Base-by-base conservation (phyloP, 306 rosid genomes). In the Calophaca sinica region DNA sequence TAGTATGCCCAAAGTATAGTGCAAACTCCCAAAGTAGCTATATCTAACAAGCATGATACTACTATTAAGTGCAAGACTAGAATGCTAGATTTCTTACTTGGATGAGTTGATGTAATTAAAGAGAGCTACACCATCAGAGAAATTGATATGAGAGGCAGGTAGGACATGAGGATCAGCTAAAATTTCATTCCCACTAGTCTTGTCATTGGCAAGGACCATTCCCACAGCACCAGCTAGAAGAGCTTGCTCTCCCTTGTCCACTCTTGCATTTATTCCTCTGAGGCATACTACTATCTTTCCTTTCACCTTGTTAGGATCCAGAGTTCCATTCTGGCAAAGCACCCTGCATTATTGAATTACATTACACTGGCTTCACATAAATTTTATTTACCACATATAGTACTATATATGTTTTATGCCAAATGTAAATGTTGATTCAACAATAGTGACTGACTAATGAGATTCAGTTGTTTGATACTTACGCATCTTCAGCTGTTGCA, bases 141-240 rank as follows among this genome's bases (percentile, higher is more conserved):
- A 91, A 66, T 80, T 91, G 83, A 91, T 79, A 14, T 94, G 98
- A 45, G 94, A 79, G 31, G 93, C 97, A 41, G 97, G 93, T 66
- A 94, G 98, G 29, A 94, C 53, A 79, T 94, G 98, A 60, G 98
- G 90, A 74, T 94, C 97, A n/a, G 98, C 90, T 31, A 90, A 39
- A 7, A 94, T 72, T 73, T 91, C 98, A 57, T 94, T 94, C 46
- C 91, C 96, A 9, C 0, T 70, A 28, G n/a, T 10, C 12, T 54
- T 77, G 62, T n/a, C 44, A 81, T 94, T 94, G 13, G 93, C 96
- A 35, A 94, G 97, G 76, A 94, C 68, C 96, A 94, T 88, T 72
- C 97, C 98, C 14, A 77, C 89, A 13, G 97, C 98, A 5, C 98
- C 97, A 2, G 93, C 96, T 41, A 84, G 76, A 9, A 82, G 39